Evolutionary conservation across 768 basidiomycete genomes (phyloP).

Genomic region (Suillus cothurnatus): DNA sequence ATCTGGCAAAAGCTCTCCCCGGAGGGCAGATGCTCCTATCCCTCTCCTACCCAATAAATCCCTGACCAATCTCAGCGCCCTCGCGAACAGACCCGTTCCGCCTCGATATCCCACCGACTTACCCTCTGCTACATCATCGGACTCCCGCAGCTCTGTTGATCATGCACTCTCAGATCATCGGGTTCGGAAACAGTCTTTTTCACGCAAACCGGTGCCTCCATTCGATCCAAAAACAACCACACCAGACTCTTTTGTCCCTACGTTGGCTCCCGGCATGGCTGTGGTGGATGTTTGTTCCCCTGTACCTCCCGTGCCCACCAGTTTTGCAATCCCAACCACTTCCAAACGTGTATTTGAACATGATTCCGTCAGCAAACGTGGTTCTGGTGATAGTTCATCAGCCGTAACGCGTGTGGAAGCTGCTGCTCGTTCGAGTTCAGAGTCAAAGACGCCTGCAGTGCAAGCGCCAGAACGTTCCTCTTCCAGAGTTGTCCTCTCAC

Average conservation of each 20-base stretch:
- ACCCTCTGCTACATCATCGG: slow-evolving; percentile 48
- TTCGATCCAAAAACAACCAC: slow-evolving; percentile 19
- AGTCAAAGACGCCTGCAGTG: not conserved
- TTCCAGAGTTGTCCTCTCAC: slow-evolving; percentile 16
- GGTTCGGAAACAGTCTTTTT: slow-evolving; percentile 30
- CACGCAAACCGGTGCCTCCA: slow-evolving; percentile 23
- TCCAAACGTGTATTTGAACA: slow-evolving; percentile 13
- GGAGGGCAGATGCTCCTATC: slow-evolving; percentile 25
- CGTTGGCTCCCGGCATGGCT: slow-evolving; percentile 8
- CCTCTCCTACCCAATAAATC: slow-evolving; percentile 31
- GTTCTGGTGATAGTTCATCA: slow-evolving; percentile 1
- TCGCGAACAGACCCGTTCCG: slow-evolving; percentile 63
- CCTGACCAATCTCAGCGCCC: slow-evolving; percentile 44
- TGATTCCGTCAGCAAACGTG: slow-evolving; percentile 1
- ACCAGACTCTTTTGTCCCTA: slow-evolving; percentile 8
- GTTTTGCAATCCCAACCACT: not conserved
- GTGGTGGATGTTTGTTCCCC: not conserved
- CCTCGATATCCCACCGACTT: slow-evolving; percentile 53
- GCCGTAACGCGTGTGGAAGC: not conserved
- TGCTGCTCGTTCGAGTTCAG: slow-evolving; percentile 5
- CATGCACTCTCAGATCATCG: slow-evolving; percentile 22
- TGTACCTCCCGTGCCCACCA: not conserved
- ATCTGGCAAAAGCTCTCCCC: slow-evolving; percentile 31
- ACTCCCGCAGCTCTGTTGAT: slow-evolving; percentile 30
- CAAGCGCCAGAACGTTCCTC: slow-evolving; percentile 17